Evolutionary conservation across 2,329 filamentous ascomycete genomes (phyloP).

Genomic region (Leptographium lundbergii): DNA sequence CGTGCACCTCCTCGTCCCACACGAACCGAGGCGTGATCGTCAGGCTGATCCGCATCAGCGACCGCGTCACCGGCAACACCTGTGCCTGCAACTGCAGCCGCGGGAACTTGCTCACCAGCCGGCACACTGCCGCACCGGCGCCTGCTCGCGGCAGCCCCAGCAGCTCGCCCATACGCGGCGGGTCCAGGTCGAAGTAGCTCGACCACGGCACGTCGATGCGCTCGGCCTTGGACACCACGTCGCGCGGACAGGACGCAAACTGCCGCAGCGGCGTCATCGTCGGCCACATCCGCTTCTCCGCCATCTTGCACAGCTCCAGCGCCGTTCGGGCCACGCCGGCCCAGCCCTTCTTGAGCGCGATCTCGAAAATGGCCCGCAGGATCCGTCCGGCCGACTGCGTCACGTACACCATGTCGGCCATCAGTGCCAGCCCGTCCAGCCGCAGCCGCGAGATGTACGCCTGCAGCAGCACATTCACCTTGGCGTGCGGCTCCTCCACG

Average conservation of each 20-base stretch:
- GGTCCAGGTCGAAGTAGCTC: constrained; percentile 91
- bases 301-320: constrained; percentile 95
- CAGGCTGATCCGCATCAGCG: constrained; percentile 80
- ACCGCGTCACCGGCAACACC: constrained; percentile 87
- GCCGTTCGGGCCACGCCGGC: constrained; percentile 84
- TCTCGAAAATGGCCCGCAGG: constrained; percentile 89
- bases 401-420: constrained; percentile 98
- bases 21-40: constrained; percentile 89
- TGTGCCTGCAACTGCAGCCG: constrained; percentile 85
- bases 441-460: constrained; percentile 93
- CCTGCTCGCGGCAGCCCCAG: constrained; percentile 80
- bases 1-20: constrained; percentile 87
- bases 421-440: constrained; percentile 83
- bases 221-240: constrained; percentile 86
- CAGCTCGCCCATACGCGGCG: constrained; percentile 90
- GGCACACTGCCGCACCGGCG: constrained; percentile 71
- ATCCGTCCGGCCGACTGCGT: constrained; percentile 97
- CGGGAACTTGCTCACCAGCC: constrained; percentile 82
- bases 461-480: constrained; percentile 95
- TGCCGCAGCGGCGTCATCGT: constrained; percentile 95
- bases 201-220: constrained; percentile 88
- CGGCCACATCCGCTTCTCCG: constrained; percentile 98
- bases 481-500: constrained; percentile 90
- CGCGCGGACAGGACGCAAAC: constrained; percentile 67
- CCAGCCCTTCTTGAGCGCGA: constrained; percentile 95